Evolutionary conservation across 805 yeast genomes (phyloP).

Genomic region (Saccharomycopsis oosterbeekiorum): DNA sequence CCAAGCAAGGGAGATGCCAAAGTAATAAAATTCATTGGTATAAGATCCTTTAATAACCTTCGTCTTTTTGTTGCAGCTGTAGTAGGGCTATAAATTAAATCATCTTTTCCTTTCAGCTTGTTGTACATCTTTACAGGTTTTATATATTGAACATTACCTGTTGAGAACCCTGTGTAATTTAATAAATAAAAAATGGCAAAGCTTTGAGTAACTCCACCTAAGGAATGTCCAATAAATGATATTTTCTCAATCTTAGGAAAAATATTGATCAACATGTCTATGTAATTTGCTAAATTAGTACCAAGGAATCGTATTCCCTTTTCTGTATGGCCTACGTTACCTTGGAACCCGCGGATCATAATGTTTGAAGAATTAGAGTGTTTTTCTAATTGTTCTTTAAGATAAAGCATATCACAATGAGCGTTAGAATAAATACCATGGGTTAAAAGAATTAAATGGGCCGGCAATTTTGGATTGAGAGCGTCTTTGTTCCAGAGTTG

Average conservation of each 20-base stretch:
- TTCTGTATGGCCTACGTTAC: conserved; percentile 82
- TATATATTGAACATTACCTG: conserved; percentile 6
- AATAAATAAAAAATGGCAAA: conserved; percentile 80
- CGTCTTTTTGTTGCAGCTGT: not conserved
- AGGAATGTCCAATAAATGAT: conserved; percentile 86
- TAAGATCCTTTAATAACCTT: conserved; percentile 6
- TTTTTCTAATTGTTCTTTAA: conserved; percentile 70
- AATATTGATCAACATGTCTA: conserved; percentile 42
- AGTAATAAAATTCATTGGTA: conserved; percentile 69
- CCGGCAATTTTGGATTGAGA: conserved; percentile 41
- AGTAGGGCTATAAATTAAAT: not conserved
- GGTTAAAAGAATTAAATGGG: conserved; percentile 76
- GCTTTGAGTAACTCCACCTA: conserved; percentile 88
- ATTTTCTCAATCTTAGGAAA: conserved; percentile 43
- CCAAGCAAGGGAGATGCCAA: conserved; percentile 88
- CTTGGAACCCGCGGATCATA: conserved; percentile 73
- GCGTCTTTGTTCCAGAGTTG: conserved; percentile 69
- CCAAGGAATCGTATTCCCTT: conserved; percentile 83
- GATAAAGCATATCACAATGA: conserved; percentile 80
- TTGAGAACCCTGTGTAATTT: conserved; percentile 23
- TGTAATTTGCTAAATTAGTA: conserved; percentile 63
- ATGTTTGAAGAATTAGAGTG: conserved; percentile 45
- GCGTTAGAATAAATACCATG: conserved; percentile 91
- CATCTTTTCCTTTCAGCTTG: not conserved
- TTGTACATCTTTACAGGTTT: not conserved